Conservation (phyloP, 768 basidiomycete species). For the Agaricus blazei region DNA sequence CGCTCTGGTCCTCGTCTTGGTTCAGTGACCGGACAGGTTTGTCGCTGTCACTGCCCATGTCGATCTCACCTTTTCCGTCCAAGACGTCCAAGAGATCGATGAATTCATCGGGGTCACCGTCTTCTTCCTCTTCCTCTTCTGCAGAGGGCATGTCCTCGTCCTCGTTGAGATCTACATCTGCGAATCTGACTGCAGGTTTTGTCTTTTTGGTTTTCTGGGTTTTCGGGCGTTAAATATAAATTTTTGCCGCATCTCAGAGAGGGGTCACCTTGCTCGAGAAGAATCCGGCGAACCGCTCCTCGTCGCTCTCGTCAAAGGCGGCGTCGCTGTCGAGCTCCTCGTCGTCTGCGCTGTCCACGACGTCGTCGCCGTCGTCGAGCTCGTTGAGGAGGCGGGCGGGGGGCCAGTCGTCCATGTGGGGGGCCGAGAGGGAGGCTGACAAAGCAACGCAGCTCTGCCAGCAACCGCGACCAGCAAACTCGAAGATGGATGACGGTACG, state of each 20-base stretch:
- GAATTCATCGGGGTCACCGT: conserved; percentile 48
- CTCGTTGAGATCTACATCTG: conserved; percentile 67
- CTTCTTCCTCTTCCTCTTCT: conserved; percentile 42
- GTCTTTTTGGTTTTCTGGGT: conserved; percentile 21
- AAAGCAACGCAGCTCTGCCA: background rate
- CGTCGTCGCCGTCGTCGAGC: conserved; percentile 39
- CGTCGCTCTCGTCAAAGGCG: conserved; percentile 79
- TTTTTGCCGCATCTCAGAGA: conserved; percentile 2
- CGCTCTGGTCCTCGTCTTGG: conserved; percentile 10
- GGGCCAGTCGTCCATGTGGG: conserved; percentile 21
- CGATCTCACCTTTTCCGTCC: conserved; percentile 54
- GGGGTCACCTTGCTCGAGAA: conserved; percentile 33
- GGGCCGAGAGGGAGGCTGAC: background rate
- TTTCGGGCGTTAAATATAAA: conserved; percentile 16
- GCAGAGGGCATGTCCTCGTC: conserved; percentile 35
- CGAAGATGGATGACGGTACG: conserved; percentile 66
- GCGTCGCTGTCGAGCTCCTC: conserved; percentile 84
- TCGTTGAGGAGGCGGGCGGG: conserved; percentile 48
- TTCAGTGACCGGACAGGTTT: conserved; percentile 21
- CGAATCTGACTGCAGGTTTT: conserved; percentile 33
- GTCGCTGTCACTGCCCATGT: conserved; percentile 34
- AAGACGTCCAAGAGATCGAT: conserved; percentile 63
- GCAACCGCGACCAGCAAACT: background rate
- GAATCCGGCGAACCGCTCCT: conserved; percentile 72
- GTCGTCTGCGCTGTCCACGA: conserved; percentile 66